Evolutionary conservation across 2,329 filamentous ascomycete genomes (phyloP).

Genomic region (Dendrostoma leiphaemia): DNA sequence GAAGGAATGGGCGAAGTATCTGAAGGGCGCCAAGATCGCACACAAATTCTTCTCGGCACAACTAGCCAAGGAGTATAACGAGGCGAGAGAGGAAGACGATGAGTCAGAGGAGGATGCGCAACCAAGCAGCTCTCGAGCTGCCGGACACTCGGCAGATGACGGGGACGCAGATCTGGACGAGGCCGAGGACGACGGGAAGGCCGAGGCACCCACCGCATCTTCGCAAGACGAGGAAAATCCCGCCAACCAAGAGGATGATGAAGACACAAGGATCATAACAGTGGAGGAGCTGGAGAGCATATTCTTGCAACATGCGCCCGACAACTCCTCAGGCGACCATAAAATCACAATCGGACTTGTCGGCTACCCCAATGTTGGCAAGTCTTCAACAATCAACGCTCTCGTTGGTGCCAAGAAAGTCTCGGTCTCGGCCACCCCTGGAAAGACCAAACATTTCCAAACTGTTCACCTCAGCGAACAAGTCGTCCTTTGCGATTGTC

Average conservation of each 20-base stretch:
- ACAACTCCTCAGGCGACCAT: constrained; percentile 44
- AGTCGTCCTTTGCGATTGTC: constrained; percentile 94
- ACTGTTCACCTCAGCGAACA: constrained; percentile 90
- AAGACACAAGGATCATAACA: constrained; percentile 78
- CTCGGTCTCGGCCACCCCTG: constrained; percentile 93
- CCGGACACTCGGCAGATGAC: constrained; percentile 19
- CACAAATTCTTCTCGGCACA: constrained; percentile 97
- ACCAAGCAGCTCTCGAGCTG: constrained; percentile 27
- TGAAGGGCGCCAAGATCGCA: constrained; percentile 75
- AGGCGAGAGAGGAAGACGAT: constrained; percentile 63
- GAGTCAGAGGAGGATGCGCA: constrained; percentile 40
- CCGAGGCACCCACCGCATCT: constrained; percentile 22
- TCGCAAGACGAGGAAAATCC: constrained; percentile 38
- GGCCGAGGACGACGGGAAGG: constrained; percentile 23
- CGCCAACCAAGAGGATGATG: constrained; percentile 43
- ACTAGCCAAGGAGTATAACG: constrained; percentile 84
- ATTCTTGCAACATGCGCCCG: constrained; percentile 71
- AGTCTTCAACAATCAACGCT: constrained; percentile 98
- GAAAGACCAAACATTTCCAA: constrained; percentile 99
- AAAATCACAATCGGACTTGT: constrained; percentile 92
- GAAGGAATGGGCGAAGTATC: constrained; percentile 80
- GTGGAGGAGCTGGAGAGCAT: constrained; percentile 90
- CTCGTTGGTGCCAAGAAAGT: constrained; percentile 99
- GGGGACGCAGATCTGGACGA: constrained; percentile 32
- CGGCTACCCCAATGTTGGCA: constrained; percentile 97